Conservation (phyloP, 2,329 filamentous ascomycete species). For the Paracoccidioides lutzii region DNA sequence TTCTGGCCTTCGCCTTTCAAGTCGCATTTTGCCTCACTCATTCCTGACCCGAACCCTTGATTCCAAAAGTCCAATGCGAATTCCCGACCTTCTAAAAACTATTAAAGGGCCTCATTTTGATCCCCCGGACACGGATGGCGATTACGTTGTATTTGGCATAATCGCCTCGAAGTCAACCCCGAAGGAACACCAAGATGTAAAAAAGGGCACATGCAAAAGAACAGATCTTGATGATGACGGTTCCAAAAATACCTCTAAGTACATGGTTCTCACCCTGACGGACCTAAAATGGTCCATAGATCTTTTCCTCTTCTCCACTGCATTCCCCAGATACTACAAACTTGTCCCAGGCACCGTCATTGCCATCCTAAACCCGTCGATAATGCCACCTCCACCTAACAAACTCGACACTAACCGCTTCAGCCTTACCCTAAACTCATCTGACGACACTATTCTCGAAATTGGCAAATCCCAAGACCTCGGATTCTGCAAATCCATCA, state of each 20-base stretch:
- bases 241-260: constrained; percentile 53
- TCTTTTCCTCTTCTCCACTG: constrained; percentile 80
- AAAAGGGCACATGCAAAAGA: constrained; percentile 29
- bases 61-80: constrained; percentile 60
- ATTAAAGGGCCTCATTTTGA: constrained; percentile 76
- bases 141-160: constrained; percentile 80
- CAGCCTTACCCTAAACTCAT: constrained; percentile 70
- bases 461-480: constrained; percentile 74
- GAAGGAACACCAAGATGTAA: constrained; percentile 42
- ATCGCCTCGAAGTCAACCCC: constrained; percentile 82
- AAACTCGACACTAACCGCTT: constrained; percentile 71
- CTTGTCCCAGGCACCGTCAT: constrained; percentile 82
- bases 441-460: constrained; percentile 80
- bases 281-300: constrained; percentile 87
- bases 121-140: constrained; percentile 68
- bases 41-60: constrained; percentile 65
- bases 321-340: constrained; percentile 89
- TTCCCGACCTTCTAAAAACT: constrained; percentile 67
- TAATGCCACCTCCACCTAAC: constrained; percentile 73
- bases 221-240: constrained; percentile 38
- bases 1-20: constrained; percentile 71
- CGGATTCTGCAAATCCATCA: constrained; percentile 73
- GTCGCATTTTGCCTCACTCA: constrained; percentile 68
- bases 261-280: constrained; percentile 80
- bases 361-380: constrained; percentile 78